Conservation (phyloP, 1,139 yeast species). For the Magnusiomyces fungicola region DNA sequence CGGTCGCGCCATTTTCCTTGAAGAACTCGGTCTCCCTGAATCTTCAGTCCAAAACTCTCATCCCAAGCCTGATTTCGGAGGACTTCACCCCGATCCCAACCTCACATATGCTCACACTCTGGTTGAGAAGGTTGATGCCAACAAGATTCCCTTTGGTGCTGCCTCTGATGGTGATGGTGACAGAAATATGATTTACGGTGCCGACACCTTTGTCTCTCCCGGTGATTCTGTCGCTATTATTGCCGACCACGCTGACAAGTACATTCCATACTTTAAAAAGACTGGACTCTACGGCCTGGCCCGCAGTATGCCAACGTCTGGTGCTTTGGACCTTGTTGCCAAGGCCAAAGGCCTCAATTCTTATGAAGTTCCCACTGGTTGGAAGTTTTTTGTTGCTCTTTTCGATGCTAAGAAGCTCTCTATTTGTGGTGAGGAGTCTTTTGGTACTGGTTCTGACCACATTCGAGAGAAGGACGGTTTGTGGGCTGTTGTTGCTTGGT, state of each 20-base stretch:
- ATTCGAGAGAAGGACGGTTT: conserved; percentile 96
- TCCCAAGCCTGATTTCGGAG: conserved; percentile 91
- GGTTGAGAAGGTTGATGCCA: conserved; percentile 75
- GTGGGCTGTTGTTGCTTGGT: conserved; percentile 98
- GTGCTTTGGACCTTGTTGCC: conserved; percentile 91
- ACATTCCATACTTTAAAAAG: conserved; percentile 80
- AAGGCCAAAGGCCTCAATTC: conserved; percentile 61
- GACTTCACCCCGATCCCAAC: conserved; percentile 97
- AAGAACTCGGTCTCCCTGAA: conserved; percentile 72
- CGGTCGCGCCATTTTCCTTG: conserved; percentile 74
- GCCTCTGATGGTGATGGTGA: conserved; percentile 99
- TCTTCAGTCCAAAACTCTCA: conserved; percentile 66
- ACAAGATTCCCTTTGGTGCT: conserved; percentile 87
- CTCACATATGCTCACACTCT: conserved; percentile 87
- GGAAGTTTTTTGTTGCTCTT: conserved; percentile 96
- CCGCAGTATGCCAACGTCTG: conserved; percentile 97
- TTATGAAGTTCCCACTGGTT: conserved; percentile 97
- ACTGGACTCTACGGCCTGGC: conserved; percentile 90
- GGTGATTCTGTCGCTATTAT: conserved; percentile 98
- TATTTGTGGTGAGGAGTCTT: conserved; percentile 96
- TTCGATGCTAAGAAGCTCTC: conserved; percentile 90
- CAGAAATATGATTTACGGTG: conserved; percentile 97
- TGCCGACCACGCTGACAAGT: conserved; percentile 76
- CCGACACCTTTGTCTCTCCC: conserved; percentile 91
- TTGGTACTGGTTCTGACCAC: conserved; percentile 97